Conservation (phyloP, 2,329 filamentous ascomycete species). For the Fusarium miscanthi region DNA sequence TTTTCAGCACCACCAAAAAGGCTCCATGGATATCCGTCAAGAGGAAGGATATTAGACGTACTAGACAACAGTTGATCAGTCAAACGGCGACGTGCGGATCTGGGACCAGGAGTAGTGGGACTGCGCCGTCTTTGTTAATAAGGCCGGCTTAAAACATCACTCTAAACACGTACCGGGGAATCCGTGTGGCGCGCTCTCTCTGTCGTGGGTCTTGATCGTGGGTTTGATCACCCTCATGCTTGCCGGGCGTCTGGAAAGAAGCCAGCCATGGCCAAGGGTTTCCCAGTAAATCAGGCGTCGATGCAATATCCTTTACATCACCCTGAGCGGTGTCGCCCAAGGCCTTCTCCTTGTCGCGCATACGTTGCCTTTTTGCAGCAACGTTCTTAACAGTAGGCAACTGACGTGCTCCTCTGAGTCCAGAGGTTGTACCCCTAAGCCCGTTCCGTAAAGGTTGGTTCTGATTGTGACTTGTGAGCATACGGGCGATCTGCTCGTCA, state of each 20-base stretch:
- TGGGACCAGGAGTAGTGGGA: constrained; percentile 5
- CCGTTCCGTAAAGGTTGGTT: background rate
- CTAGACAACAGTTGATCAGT: constrained; percentile 6
- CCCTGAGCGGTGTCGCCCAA: background rate
- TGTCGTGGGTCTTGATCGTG: background rate
- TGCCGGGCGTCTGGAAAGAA: background rate
- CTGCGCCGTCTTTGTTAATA: constrained; percentile 14
- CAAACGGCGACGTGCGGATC: constrained; percentile 14
- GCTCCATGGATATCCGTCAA: background rate
- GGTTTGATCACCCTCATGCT: background rate
- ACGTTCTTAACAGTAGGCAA: constrained; percentile 17
- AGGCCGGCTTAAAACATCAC: background rate
- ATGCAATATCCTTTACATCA: background rate
- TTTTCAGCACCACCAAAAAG: background rate
- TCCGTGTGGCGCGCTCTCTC: constrained; percentile 16
- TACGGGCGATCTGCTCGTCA: constrained; percentile 43
- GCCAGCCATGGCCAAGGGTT: constrained; percentile 24
- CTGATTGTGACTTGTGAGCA: constrained; percentile 7
- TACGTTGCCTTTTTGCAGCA: background rate
- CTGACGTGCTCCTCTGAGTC: background rate
- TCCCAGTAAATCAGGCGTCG: background rate
- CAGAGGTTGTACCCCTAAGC: background rate
- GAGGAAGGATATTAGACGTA: background rate
- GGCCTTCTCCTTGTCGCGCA: background rate
- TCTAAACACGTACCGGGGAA: constrained; percentile 6